Percentiles rank a stretch among this genome's conserved stretches.
These are phyloP conservation scores for Hebeloma cylindrosporum DNA, from an alignment of 768 basidiomycete genomes.

Conservation along the genomic window DNA sequence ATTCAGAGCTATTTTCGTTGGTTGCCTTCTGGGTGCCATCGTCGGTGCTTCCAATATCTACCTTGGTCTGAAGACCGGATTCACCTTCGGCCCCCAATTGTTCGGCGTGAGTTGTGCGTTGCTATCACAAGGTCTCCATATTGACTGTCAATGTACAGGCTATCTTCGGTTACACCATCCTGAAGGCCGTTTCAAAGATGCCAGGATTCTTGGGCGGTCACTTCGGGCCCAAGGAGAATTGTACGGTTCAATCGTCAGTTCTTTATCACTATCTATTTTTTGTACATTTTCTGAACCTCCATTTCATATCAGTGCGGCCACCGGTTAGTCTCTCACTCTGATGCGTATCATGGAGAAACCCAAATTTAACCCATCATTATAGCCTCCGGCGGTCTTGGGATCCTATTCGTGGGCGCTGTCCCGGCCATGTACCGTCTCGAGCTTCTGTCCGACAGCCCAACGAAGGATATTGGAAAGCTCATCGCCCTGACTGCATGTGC, in stretches of 20 bases:
- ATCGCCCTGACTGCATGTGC: constrained; percentile 54
- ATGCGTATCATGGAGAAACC: constrained; percentile 9
- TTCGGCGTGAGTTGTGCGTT: constrained; percentile 47
- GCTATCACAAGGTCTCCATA: neutral
- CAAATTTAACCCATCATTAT: constrained; percentile 14
- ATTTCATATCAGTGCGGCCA: constrained; percentile 43
- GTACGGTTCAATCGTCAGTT: constrained; percentile 53
- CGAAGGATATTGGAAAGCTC: constrained; percentile 53
- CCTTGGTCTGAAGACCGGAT: constrained; percentile 67
- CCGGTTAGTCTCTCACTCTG: constrained; percentile 29
- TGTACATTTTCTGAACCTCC: neutral
- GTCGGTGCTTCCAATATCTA: constrained; percentile 67
- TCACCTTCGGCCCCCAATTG: constrained; percentile 62
- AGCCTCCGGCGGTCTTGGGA: constrained; percentile 58
- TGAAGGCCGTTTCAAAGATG: constrained; percentile 54
- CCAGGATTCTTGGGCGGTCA: constrained; percentile 55
- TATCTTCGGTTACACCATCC: constrained; percentile 60
- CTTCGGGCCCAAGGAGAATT: constrained; percentile 68
- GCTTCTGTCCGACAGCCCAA: constrained; percentile 44
- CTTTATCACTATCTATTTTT: neutral
- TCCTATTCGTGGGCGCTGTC: constrained; percentile 58
- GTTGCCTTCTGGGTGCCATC: constrained; percentile 50
- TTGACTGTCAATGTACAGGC: constrained; percentile 28
- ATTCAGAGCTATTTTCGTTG: constrained; percentile 50
- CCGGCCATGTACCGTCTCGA: constrained; percentile 60